phyloP scores from a whole-genome alignment of 73 alveolate genomes.

The Stentor coeruleus region DNA sequence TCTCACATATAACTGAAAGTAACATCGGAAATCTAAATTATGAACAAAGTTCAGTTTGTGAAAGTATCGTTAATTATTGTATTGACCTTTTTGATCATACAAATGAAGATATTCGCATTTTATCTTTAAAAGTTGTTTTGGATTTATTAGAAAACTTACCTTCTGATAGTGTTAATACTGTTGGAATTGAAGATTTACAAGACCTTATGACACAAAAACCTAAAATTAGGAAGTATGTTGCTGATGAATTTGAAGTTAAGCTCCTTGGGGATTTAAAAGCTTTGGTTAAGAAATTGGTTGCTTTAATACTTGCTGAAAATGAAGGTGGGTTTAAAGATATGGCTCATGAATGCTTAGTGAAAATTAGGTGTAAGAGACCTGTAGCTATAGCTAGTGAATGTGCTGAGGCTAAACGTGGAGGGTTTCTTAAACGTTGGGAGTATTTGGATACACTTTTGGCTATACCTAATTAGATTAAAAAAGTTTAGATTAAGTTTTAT shows the following conservation, averaged over 20 bases:
- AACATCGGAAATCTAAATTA: neutral
- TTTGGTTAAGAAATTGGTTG: conserved; percentile 2
- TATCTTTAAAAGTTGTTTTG: neutral
- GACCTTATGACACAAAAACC: neutral
- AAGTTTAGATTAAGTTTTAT: no score
- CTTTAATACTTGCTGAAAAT: neutral
- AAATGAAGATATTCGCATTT: neutral
- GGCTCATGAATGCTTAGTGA: neutral
- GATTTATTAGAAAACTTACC: neutral
- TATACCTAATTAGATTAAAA: neutral
- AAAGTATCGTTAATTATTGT: neutral
- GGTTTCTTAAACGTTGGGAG: conserved; percentile 19
- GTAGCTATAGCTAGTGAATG: neutral
- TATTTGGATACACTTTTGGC: conserved; percentile 14
- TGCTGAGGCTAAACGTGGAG: conserved; percentile 20
- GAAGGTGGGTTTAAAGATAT: conserved; percentile 1
- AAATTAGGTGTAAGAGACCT: conserved; percentile 9
- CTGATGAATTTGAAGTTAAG: conserved; percentile 11
- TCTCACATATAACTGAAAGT: neutral
- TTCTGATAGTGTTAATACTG: neutral
- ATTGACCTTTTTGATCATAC: neutral
- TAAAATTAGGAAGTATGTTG: neutral
- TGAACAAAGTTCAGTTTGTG: neutral
- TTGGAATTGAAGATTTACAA: no score
- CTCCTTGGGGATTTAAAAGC: neutral